Evolutionary conservation across 2,329 filamentous ascomycete species (phyloP).

Genomic region (Pezicula radicicola): DNA sequence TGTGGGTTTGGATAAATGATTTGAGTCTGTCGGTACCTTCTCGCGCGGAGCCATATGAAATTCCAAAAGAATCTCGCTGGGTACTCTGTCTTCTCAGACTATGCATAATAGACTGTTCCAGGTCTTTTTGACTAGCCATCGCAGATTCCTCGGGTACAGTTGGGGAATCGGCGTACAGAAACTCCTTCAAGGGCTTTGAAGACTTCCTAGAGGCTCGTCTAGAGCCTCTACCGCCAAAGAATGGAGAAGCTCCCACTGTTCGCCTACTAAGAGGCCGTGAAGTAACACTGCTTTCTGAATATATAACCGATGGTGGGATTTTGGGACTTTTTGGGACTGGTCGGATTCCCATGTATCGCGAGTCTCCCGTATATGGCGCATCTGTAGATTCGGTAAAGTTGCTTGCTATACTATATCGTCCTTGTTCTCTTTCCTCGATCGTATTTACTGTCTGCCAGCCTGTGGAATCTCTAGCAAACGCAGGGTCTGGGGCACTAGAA

Average conservation of each 20-base stretch:
- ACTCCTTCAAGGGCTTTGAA: constrained; percentile 4
- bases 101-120: background rate
- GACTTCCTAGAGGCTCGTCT: constrained; percentile 10
- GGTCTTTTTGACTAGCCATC: constrained; percentile 9
- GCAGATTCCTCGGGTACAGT: constrained; percentile 21
- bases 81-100: constrained; percentile 11
- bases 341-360: constrained; percentile 9
- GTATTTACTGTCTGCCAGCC: constrained; percentile 19
- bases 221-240: constrained; percentile 21
- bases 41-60: constrained; percentile 18
- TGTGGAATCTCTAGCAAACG: constrained; percentile 16
- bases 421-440: constrained; percentile 5
- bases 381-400: constrained; percentile 17
- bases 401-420: constrained; percentile 13
- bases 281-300: constrained; percentile 7
- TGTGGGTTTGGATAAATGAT: constrained; percentile 17
- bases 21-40: constrained; percentile 25
- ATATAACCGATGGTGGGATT: background rate
- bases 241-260: constrained; percentile 21
- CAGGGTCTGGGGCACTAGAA: constrained; percentile 1
- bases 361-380: constrained; percentile 4
- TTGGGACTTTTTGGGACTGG: constrained; percentile 17
- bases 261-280: constrained; percentile 20
- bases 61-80: constrained; percentile 18
- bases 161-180: constrained; percentile 20